Percentiles rank a stretch among this genome's conserved stretches.
Conservation (phyloP, 2,329 filamentous ascomycete species). For the Fusarium proliferatum region DNA sequence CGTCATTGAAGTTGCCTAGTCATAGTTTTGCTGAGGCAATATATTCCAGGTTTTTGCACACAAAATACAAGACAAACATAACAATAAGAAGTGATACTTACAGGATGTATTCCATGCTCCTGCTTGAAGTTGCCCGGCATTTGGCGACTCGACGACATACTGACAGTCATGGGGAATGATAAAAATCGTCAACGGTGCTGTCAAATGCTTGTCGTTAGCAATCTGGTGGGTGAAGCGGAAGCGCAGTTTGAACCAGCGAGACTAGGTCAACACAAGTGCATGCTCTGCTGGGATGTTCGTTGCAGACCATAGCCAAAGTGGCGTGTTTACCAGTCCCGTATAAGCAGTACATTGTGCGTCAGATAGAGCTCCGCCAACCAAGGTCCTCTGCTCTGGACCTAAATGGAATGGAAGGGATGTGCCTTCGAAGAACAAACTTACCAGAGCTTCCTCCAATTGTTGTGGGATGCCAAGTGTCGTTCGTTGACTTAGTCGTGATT, state of each 20-base stretch:
- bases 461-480: slow-evolving; percentile 16
- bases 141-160: slow-evolving; percentile 47
- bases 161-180: slow-evolving; percentile 40
- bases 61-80: background rate
- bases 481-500: slow-evolving; percentile 24
- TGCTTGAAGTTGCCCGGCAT: slow-evolving; percentile 47
- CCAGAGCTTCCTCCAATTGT: slow-evolving; percentile 22
- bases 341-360: slow-evolving; percentile 33
- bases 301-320: slow-evolving; percentile 31
- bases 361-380: background rate
- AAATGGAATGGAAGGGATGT: slow-evolving; percentile 32
- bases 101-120: slow-evolving; percentile 43
- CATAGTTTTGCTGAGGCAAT: background rate
- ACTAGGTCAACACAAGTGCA: background rate
- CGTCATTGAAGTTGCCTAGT: background rate
- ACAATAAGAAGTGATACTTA: slow-evolving; percentile 41
- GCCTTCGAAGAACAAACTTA: slow-evolving; percentile 30
- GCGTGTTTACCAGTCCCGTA: slow-evolving; percentile 41
- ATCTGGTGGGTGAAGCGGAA: slow-evolving; percentile 13
- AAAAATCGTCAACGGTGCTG: slow-evolving; percentile 26
- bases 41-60: background rate
- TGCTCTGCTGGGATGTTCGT: slow-evolving; percentile 39
- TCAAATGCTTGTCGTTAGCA: slow-evolving; percentile 33
- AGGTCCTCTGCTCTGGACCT: slow-evolving; percentile 16
- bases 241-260: background rate